A percentile compares a stretch with the other conserved stretches of the same genome.
These are phyloP conservation scores for Chytriomyces confervae DNA, from an alignment of 192 early-diverging fungal genomes.

Conservation along the genomic window DNA sequence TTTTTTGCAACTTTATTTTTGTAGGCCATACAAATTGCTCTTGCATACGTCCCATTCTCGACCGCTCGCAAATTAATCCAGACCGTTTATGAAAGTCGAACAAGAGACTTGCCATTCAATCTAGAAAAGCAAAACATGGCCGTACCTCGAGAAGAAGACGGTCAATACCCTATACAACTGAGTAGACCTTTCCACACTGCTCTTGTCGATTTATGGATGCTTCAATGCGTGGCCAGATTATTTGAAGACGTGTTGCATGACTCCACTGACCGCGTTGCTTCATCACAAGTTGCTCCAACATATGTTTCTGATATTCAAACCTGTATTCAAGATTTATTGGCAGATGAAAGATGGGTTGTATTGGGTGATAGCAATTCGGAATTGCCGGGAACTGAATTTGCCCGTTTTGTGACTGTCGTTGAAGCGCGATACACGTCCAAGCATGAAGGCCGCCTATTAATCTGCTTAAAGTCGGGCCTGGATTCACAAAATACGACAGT, in stretches of 20 bases:
- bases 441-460: no score
- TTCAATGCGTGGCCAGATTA: neutral
- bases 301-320: no score
- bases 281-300: no score
- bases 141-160: neutral
- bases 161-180: neutral
- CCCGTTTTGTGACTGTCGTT: no score
- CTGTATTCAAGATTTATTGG: no score
- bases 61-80: neutral
- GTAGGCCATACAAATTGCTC: neutral
- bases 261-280: no score
- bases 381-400: no score
- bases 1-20: neutral
- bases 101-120: neutral
- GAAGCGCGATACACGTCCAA: no score
- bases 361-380: no score
- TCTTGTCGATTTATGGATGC: neutral
- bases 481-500: no score
- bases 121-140: neutral
- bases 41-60: neutral
- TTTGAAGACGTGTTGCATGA: neutral
- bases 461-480: no score
- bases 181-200: constrained; percentile 2
- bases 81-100: neutral
- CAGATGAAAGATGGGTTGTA: no score